phyloP scores from a whole-genome alignment of 345 rosid genomes.

The Salix dunnii region DNA sequence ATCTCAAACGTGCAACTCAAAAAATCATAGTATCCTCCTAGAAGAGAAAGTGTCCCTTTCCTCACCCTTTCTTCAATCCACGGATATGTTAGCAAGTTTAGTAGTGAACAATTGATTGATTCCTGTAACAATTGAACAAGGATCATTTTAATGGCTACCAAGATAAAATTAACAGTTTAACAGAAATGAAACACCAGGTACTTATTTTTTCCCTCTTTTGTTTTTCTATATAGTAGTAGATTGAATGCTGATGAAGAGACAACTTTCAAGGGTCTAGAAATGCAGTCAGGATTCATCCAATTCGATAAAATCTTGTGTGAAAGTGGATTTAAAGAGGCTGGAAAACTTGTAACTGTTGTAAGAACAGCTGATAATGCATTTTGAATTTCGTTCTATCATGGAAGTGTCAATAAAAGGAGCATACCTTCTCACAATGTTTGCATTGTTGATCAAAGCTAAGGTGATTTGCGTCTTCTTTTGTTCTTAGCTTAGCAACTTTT shows the following conservation, averaged over 20 bases:
- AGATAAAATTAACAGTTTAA: neutral
- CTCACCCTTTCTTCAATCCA: slow-evolving; percentile 65
- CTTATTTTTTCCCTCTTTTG: neutral
- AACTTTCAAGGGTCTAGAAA: neutral
- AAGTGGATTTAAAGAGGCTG: neutral
- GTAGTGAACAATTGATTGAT: slow-evolving; percentile 54
- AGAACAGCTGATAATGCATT: neutral
- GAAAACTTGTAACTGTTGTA: neutral
- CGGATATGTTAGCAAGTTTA: slow-evolving; percentile 65
- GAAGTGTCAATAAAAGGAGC: neutral
- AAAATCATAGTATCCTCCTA: slow-evolving; percentile 69
- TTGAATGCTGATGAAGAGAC: neutral
- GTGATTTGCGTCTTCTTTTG: neutral
- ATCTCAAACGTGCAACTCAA: slow-evolving; percentile 49
- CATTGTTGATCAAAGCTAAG: slow-evolving; percentile 29
- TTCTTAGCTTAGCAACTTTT: slow-evolving; percentile 21
- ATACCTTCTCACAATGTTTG: slow-evolving; percentile 11
- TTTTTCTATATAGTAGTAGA: neutral
- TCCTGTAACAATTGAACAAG: slow-evolving; percentile 37
- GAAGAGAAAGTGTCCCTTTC: slow-evolving; percentile 41
- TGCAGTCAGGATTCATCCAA: neutral
- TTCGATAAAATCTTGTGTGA: neutral
- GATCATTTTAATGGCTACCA: neutral
- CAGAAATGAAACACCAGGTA: neutral
- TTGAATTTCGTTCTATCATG: neutral